Evolutionary conservation across 139 green algal species (phyloP).

Genomic region (Axilococcus clingmanii): DNA sequence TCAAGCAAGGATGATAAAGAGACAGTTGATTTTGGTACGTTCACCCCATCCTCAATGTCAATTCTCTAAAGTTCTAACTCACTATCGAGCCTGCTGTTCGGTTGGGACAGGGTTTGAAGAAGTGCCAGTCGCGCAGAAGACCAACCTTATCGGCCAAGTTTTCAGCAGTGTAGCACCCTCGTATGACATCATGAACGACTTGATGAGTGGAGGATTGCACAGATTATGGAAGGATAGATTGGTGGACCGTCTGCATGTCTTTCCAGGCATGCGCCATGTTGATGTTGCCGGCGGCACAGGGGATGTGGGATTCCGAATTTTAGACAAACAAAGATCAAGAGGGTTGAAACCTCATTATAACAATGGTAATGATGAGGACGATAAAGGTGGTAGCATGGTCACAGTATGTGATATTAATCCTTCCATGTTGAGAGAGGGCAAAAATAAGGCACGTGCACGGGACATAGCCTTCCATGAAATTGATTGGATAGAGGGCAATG

Average conservation of each 20-base stretch:
- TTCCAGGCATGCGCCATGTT: conserved; percentile 83
- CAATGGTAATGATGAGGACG: not conserved
- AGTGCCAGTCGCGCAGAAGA: conserved; percentile 40
- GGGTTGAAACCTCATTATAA: not conserved
- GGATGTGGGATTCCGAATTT: conserved; percentile 78
- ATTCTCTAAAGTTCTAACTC: no score
- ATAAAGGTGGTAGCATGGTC: conserved; percentile 22
- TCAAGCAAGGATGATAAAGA: no score
- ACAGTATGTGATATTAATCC: conserved; percentile 93
- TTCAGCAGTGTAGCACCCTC: conserved; percentile 81
- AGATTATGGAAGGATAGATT: conserved; percentile 94
- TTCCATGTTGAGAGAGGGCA: conserved; percentile 83
- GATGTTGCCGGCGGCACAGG: conserved; percentile 97
- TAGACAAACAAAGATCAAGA: conserved; percentile 24
- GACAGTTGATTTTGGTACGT: no score
- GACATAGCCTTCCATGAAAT: conserved; percentile 28
- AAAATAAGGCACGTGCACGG: conserved; percentile 40
- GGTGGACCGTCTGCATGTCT: conserved; percentile 64
- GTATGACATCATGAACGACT: conserved; percentile 99
- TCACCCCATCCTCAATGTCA: no score
- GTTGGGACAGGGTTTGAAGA: conserved; percentile 58
- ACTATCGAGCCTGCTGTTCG: no score
- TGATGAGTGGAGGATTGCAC: conserved; percentile 95
- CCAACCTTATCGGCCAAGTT: conserved; percentile 62
- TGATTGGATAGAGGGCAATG: conserved; percentile 76